Evolutionary conservation across 2,329 filamentous ascomycete species (phyloP).

Genomic region (Fusarium odoratissimum): DNA sequence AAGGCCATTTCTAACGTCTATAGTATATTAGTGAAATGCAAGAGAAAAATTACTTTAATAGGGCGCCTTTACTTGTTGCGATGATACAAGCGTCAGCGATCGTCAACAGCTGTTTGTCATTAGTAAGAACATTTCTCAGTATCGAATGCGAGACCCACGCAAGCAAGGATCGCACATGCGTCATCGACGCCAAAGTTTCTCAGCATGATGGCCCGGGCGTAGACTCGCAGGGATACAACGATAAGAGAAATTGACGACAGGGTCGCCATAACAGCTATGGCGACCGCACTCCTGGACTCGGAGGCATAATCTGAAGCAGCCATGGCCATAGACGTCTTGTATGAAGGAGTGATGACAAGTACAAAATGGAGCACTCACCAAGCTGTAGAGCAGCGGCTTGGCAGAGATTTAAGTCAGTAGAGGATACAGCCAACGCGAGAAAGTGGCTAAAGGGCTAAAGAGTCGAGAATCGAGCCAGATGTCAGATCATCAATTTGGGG

Average conservation of each 20-base stretch:
- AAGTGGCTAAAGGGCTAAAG: background rate
- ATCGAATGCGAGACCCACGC: background rate
- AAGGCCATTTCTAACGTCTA: background rate
- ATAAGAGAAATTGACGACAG: background rate
- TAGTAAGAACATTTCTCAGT: background rate
- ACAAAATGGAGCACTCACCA: too few relatives aligned
- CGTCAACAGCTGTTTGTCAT: background rate
- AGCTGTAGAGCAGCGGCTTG: background rate
- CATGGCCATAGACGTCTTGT: background rate
- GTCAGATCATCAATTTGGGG: background rate
- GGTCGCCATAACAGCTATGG: background rate
- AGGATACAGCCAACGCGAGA: background rate
- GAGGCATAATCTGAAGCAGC: background rate
- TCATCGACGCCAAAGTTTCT: background rate
- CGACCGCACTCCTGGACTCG: background rate
- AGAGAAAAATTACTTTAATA: accelerated
- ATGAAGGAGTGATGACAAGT: background rate
- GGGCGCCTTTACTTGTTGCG: background rate
- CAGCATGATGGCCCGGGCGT: background rate
- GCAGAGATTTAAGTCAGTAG: background rate
- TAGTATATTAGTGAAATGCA: accelerated
- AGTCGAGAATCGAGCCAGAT: background rate
- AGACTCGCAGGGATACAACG: background rate
- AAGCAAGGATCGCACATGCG: background rate
- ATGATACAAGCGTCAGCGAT: background rate